Percentiles rank a stretch among this genome's conserved stretches.
phyloP scores from a whole-genome alignment of 176 grass and related monocot genomes.

The Rhynchospora breviuscula region DNA sequence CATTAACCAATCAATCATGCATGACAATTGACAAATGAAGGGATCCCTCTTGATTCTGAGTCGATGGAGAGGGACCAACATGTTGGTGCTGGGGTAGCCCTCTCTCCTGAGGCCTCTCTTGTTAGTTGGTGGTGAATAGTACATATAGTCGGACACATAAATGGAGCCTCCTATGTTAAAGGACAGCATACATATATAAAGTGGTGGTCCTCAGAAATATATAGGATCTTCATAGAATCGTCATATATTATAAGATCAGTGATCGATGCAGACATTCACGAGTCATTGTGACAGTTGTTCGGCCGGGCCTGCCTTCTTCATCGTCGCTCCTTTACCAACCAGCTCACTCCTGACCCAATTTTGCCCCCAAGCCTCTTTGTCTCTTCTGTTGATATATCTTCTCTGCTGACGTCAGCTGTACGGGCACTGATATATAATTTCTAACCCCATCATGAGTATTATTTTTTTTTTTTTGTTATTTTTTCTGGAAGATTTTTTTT shows the following conservation, averaged over 20 bases:
- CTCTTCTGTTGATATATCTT: background rate
- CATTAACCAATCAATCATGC: background rate
- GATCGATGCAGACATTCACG: background rate
- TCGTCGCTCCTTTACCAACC: background rate
- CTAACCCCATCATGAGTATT: background rate
- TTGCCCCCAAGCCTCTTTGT: background rate
- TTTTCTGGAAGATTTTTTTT: background rate
- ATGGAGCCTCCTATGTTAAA: background rate
- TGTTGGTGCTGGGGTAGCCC: conserved; percentile 4
- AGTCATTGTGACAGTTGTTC: background rate
- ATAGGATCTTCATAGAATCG: background rate
- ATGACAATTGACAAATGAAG: background rate
- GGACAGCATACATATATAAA: no score
- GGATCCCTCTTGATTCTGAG: background rate
- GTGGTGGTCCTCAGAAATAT: background rate
- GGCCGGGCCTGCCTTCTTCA: background rate
- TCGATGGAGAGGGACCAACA: background rate
- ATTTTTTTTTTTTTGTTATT: background rate
- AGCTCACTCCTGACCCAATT: background rate
- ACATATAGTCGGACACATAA: background rate
- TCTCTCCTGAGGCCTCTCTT: background rate
- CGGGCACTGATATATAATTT: background rate
- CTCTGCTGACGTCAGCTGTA: background rate
- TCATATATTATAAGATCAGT: background rate
- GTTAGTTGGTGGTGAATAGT: background rate